Evolutionary conservation across 257 asterid species (phyloP), one percentile per base, ranked within the genome.

Genomic region (Solanum dulcamara): DNA sequence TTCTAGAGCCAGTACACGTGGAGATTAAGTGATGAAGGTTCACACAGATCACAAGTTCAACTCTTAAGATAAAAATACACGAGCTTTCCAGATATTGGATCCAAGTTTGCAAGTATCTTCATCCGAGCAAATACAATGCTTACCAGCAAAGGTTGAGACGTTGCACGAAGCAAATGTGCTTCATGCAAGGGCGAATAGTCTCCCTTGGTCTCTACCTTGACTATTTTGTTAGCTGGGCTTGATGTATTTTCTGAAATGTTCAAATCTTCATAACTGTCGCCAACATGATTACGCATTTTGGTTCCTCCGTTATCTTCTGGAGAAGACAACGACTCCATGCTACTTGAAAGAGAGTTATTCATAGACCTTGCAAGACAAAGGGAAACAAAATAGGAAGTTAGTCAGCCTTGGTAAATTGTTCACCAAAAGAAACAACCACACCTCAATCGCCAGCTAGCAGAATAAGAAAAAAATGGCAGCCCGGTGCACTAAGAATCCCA

Each of bases 111-210:
- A 28, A 22, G 83, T 35, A 77, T 28, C 40, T 79, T 30, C 66
- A 7, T 79, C 12, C 18, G 66, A 79, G 66, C 9, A 48, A 67
- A 84, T 86, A 84, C 55, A 62, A 85, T 81, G 87, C 94, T 46
- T 94, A 92, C 97, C 93, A 74, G 88, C 75, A 92, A 88, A 88
- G 86, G 84, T 85, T 85, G 87, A 62, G 94, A 89, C 38, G 90
- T 83, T 22, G 92, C 85, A 83, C 85, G 50, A 70, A 88, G 87
- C 84, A 89, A 67, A 87, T 87, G 85, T 85, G 84, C 85, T 10
- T 81, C 88, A 40, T 28, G 11, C 89, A 81, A 86, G 60, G 86
- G 86, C 40, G 92, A 91, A 85, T 81, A 86, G 81, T 89, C 89
- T 79, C 48, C 90, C 51, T 84, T 87, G 84, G 86, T 88, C 90